Evolutionary conservation across 2,329 filamentous ascomycete species (phyloP).

Genomic region (Graphiopsis chlorocephala): DNA sequence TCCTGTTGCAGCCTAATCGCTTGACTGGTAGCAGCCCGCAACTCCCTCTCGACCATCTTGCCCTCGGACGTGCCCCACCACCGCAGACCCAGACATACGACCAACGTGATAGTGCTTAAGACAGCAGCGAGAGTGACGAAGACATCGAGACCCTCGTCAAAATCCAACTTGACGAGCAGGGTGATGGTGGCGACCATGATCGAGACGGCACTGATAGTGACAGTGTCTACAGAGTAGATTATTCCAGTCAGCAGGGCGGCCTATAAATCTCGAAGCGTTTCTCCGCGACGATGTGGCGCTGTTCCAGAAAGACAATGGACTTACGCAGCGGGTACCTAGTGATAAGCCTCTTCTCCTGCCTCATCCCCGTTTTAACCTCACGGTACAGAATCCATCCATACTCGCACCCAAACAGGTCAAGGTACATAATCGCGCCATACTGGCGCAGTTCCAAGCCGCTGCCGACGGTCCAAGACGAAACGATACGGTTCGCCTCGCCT

Average conservation of each 20-base stretch:
- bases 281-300: neutral
- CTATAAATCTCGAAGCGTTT: neutral
- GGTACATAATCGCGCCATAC: slow-evolving; percentile 19
- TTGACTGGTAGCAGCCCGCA: neutral
- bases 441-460: slow-evolving; percentile 19
- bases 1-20: neutral
- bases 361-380: slow-evolving; percentile 9
- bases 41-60: slow-evolving; percentile 9
- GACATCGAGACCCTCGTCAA: neutral
- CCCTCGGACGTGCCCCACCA: neutral
- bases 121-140: neutral
- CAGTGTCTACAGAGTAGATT: neutral
- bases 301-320: neutral
- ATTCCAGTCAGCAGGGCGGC: neutral
- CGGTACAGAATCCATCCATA: slow-evolving; percentile 23
- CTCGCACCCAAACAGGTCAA: slow-evolving; percentile 19
- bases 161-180: neutral
- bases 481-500: slow-evolving; percentile 15
- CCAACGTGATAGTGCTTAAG: neutral
- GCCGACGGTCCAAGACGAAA: slow-evolving; percentile 20
- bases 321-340: neutral
- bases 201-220: neutral
- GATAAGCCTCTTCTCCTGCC: neutral
- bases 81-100: neutral
- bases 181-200: neutral